These are phyloP conservation scores for Fusarium coffeatum DNA, from an alignment of 2,329 filamentous ascomycete species.

Conservation along the genomic window DNA sequence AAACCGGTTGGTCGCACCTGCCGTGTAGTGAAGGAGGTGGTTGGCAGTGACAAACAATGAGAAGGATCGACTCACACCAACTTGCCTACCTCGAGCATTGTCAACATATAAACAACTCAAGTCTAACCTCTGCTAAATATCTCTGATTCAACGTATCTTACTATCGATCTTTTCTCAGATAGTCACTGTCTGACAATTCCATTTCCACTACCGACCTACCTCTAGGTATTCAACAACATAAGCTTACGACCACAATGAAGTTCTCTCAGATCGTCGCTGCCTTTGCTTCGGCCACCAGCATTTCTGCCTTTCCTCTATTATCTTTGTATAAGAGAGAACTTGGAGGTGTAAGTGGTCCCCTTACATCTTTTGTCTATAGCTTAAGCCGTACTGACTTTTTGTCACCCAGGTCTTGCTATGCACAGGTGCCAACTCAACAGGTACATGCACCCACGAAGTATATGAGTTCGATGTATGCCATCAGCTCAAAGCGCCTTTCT, in stretches of 20 bases:
- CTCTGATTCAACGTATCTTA: conserved; percentile 19
- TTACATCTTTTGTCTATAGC: neutral
- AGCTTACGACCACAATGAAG: conserved; percentile 47
- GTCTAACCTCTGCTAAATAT: conserved; percentile 28
- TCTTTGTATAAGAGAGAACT: conserved; percentile 53
- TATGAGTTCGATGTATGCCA: conserved; percentile 60
- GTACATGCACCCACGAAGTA: conserved; percentile 57
- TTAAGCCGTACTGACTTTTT: conserved; percentile 2
- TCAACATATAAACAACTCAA: neutral
- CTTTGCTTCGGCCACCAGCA: conserved; percentile 37
- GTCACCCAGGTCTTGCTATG: conserved; percentile 60
- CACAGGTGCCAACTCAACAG: conserved; percentile 62
- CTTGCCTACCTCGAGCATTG: neutral
- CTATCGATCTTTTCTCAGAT: conserved; percentile 14
- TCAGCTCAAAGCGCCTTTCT: conserved; percentile 57
- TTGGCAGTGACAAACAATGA: conserved; percentile 23
- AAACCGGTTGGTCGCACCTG: conserved; percentile 39
- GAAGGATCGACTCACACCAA: neutral
- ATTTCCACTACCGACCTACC: neutral
- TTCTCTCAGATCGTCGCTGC: conserved; percentile 38
- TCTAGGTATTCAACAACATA: neutral
- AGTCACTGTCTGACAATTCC: neutral
- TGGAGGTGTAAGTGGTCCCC: conserved; percentile 58
- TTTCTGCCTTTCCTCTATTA: conserved; percentile 47
- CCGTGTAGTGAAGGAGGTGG: conserved; percentile 21